Conservation (phyloP, 179 eudicot species). For the Sideroxylon spinosum region DNA sequence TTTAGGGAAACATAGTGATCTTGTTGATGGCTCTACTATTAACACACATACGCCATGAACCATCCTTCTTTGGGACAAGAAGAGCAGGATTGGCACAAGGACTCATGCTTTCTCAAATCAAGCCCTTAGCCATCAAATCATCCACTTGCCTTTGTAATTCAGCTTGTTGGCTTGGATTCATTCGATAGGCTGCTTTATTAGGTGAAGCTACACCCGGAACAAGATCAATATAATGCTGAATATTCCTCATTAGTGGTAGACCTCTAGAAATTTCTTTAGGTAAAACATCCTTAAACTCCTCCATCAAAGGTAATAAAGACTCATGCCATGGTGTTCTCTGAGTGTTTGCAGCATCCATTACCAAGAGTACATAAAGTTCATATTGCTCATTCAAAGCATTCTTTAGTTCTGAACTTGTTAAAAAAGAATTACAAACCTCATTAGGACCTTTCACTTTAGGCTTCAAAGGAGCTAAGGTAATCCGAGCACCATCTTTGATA, state of each 20-base stretch:
- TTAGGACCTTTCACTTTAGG: not conserved
- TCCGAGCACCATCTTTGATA: not conserved
- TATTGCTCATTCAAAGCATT: not conserved
- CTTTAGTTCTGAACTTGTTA: not conserved
- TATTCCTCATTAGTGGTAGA: not conserved
- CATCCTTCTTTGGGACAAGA: not conserved
- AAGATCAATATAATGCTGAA: conserved; percentile 6
- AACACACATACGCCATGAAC: conserved; percentile 5
- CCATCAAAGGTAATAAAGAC: not conserved
- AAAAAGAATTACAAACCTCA: not conserved
- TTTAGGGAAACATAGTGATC: too few species aligned
- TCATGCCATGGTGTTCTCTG: too few species aligned
- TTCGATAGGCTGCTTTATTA: not conserved
- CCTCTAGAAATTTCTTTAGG: not conserved
- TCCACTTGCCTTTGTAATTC: not conserved
- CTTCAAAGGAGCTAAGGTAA: conserved; percentile 11
- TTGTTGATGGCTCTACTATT: conserved; percentile 12
- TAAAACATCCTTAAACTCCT: conserved; percentile 1
- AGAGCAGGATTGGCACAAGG: not conserved
- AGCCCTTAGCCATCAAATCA: not conserved
- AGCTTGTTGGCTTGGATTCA: not conserved
- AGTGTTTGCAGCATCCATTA: not conserved
- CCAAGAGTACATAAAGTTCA: not conserved
- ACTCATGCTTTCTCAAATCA: conserved; percentile 7
- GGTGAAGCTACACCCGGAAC: not conserved